Conservation (phyloP, 2,329 filamentous ascomycete genomes). For the Arthrobotrys sinensis region DNA sequence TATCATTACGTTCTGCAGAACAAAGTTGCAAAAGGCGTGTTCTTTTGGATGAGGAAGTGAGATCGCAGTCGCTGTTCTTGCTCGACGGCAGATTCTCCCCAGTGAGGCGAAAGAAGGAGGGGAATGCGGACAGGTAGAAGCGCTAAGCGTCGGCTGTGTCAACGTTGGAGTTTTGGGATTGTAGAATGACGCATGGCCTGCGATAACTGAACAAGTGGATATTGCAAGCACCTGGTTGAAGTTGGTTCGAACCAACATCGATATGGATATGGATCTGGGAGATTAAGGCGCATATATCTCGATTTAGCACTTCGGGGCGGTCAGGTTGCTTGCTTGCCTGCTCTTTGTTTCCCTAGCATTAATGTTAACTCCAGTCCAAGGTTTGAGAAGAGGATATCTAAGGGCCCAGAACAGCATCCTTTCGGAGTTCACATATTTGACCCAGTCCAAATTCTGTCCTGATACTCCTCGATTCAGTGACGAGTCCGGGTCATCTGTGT, state of each 20-base stretch:
- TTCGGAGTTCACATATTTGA: conserved; percentile 50
- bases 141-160: conserved; percentile 59
- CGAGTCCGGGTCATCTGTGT: conserved; percentile 22
- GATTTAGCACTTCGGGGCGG: conserved; percentile 44
- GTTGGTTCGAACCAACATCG: conserved; percentile 17
- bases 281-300: conserved; percentile 40
- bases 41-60: neutral
- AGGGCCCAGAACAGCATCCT: conserved; percentile 28
- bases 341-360: conserved; percentile 19
- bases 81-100: conserved; percentile 4
- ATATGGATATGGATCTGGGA: conserved; percentile 22
- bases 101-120: conserved; percentile 36
- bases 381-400: conserved; percentile 33
- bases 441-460: conserved; percentile 16
- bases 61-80: conserved; percentile 30
- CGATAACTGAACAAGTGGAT: conserved; percentile 25
- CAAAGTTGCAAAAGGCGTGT: conserved; percentile 47
- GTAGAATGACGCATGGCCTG: conserved; percentile 46
- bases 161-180: conserved; percentile 36
- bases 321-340: conserved; percentile 17
- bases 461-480: conserved; percentile 33
- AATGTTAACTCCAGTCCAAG: conserved; percentile 18
- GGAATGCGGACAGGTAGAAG: conserved; percentile 53
- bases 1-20: conserved; percentile 57
- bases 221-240: neutral